Percentiles rank a stretch among this genome's conserved stretches.
These are phyloP conservation scores for Massariosphaeria phaeospora DNA, from an alignment of 495 filamentous ascomycete genomes.

Conservation along the genomic window DNA sequence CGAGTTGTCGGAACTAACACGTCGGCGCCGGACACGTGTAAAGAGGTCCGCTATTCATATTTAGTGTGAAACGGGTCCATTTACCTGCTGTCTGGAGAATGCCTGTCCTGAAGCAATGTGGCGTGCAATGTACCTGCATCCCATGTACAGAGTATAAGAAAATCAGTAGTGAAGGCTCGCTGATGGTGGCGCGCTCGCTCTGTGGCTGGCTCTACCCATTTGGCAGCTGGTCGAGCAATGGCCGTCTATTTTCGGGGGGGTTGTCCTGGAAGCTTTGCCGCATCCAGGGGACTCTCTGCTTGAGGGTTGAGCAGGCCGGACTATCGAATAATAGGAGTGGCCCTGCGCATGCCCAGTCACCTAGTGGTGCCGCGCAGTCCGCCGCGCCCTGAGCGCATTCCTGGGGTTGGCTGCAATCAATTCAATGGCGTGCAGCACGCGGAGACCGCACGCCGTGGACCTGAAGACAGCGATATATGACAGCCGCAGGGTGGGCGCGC, in stretches of 20 bases:
- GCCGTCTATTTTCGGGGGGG: slow-evolving; percentile 22
- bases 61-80: slow-evolving; percentile 27
- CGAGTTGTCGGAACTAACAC: slow-evolving; percentile 1
- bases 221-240: not conserved
- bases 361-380: slow-evolving; percentile 14
- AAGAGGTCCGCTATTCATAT: not conserved
- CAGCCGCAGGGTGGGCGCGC: not conserved
- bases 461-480: no score
- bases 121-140: slow-evolving; percentile 24
- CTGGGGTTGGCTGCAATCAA: not conserved
- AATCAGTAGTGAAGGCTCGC: slow-evolving; percentile 5
- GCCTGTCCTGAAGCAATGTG: not conserved
- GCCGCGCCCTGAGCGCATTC: no score
- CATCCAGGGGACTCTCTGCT: not conserved
- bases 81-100: slow-evolving; percentile 2
- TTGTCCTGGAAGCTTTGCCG: not conserved
- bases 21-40: slow-evolving; percentile 27
- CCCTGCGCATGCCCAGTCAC: not conserved
- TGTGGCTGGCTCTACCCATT: not conserved
- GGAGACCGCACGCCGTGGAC: not conserved
- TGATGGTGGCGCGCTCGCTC: slow-evolving; percentile 9
- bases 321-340: not conserved
- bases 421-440: not conserved
- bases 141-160: no score
- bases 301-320: not conserved